Evolutionary conservation across 2,329 filamentous ascomycete genomes (phyloP), one percentile per base, ranked within the genome.

Genomic region (Alternaria postmessia): DNA sequence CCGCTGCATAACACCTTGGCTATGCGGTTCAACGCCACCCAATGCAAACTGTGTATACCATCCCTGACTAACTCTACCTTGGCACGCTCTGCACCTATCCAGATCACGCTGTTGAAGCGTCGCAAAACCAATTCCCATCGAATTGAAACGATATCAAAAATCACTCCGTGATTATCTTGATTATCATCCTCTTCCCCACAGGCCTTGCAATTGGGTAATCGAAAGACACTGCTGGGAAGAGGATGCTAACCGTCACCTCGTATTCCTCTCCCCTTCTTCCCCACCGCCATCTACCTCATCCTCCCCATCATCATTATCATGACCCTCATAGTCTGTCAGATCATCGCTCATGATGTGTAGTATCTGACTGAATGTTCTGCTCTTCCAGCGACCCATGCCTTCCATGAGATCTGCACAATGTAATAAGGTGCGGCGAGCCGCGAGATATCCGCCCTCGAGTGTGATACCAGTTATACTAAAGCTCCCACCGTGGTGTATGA

Each of bases 271-370:
- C 14, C 34, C 34, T 11, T 51, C 44, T n/a, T 58, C 49, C 4
- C 42, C 24, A 0, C 26, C 49, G 4, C 22, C 54, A 9, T 54
- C 52, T 1, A 26, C 51, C 8, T 36, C 61, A 0, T 54, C 57
- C 2, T 61, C 58, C 24, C 54, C 63, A 54, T 65, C 65, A 18
- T 59, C 57, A 12, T 38, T 57, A 20, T 62, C 59, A 7, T 41
- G 51, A 1, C 54, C 55, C 14, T 75, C 73, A 39, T 69, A 64
- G 55, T 82, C 80, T 24, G 80, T 79, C 42, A 82, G 64, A 59
- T 80, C 79, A 74, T 86, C 84, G 66, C 83, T 85, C 84, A 86
- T 85, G 28, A 85, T 85, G 63, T 84, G 82, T 49, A 86, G 68
- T 51, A 86, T 83, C 64, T 84, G 80, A 4, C 80, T 82, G 64